Evolutionary conservation across 140 eudicot species (phyloP), one percentile per base, ranked within the genome.

Genomic region (Anethum foeniculum): DNA sequence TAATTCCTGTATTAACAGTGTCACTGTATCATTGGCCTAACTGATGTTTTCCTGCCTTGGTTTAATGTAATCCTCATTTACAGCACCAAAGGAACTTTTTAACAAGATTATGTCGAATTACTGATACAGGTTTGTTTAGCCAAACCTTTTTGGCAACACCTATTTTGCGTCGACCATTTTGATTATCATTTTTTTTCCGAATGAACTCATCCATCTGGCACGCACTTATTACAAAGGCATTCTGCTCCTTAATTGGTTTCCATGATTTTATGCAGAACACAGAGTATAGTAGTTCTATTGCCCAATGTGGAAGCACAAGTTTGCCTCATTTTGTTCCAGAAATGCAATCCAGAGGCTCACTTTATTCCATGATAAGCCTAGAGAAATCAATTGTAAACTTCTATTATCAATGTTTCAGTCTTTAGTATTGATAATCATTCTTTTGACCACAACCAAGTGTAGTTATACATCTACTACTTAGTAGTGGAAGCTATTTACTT

Each of bases 81-180:
- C 97, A 94, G 98, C 96, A 48, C 97, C 98, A 0, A 94, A 92
- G 91, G 96, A 90, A 81, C 84, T 92, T 47, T 94, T 94, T 73
- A 87, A 85, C 78, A 89, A 86, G 78, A 88, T 84, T 71, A 88
- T 93, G 96, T 77, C 83, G 69, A 86, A 79, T 16, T 77, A 83
- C 79, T 92, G 89, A 87, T 30, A n/a, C 68, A 74, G 80, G 85
- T 77, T 43, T 46, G 71, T 79, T 62, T 74, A 52, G 71, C 77
- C 18, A 19, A 51, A 56, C 34, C 19, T 83, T 72, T 74, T 44
- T 44, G 78, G 38, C 43, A 11, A 43, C 9, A 18, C 19, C 28
- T 36, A 34, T 71, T 18, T 39, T 12, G 0, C 10, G 14, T 74
- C 34, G 19, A 23, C 34, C 52, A n/a, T 43, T 74, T 67, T 15